Evolutionary conservation across 164 flowering plant genomes (phyloP), one percentile per base, ranked within the genome.

Genomic region (Nymphaea thermarum): DNA sequence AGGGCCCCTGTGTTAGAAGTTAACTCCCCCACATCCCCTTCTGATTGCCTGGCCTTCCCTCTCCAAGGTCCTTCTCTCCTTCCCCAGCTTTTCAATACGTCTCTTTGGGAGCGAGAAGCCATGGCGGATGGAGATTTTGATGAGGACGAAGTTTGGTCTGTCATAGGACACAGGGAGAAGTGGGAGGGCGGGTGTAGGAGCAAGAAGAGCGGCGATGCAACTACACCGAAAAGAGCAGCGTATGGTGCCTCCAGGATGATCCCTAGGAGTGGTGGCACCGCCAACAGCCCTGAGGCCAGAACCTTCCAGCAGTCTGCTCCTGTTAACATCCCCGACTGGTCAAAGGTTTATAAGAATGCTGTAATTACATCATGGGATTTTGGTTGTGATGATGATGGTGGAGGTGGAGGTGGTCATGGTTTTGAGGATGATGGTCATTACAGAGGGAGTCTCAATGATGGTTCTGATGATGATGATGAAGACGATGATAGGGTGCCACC

Each of bases 401-500:
- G 70, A 5, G 43, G 43, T 62, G 55, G 55, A 47, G 55, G 12
- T 6, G 11, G 12, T 4, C 4, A 12, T 2, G 63, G 11, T 61
- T n/a, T 61, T 61, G 66, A 41, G 17, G 76, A 69, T 15, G 66
- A 11, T 65, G 70, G 42, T 62, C 66, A 70, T 43, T 66, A 41
- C 43, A 72, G 53, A 57, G 71, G 43, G 60, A 69, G 53, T 4
- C 70, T 60, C 25, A 67, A 64, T 36, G 69, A 60, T 25, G 36
- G 36, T 25, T 25, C 36, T 25, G 75, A 70, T 16, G 80, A 77
- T 4, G 86, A 71, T 51, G 82, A 76, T 42, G 86, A 67, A 5
- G 86, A 78, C 44, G 86, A 72, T 57, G 87, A 71, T 3, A 77
- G 77, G 82, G 68, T 90, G 0, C 96, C 98, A 25, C 98, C 98